A percentile compares a stretch with the other conserved stretches of the same genome.
phyloP scores from a whole-genome alignment of 2,329 filamentous ascomycete genomes.

The Talaromyces funiculosus region DNA sequence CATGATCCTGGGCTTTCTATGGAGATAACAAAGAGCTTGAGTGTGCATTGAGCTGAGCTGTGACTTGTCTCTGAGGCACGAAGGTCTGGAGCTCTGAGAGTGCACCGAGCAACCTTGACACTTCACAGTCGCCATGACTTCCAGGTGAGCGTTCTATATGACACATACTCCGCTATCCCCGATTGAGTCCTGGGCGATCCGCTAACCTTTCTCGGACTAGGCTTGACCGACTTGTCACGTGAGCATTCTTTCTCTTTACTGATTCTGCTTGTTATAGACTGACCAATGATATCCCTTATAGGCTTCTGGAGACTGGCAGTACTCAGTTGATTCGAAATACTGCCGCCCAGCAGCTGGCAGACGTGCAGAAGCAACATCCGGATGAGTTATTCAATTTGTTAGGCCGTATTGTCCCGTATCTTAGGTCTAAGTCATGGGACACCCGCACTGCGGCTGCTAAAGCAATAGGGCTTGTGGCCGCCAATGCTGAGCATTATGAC shows the following conservation, averaged over 20 bases:
- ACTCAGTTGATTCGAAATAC: conserved; percentile 94
- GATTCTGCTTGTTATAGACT: neutral
- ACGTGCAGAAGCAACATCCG: conserved; percentile 96
- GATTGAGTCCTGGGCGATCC: conserved; percentile 9
- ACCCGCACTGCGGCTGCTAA: conserved; percentile 89
- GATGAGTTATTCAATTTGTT: conserved; percentile 96
- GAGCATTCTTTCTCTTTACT: conserved; percentile 38
- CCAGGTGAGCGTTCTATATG: conserved; percentile 32
- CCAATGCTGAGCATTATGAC: conserved; percentile 81
- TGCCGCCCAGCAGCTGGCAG: conserved; percentile 90
- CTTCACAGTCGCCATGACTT: conserved; percentile 31
- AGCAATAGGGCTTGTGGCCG: conserved; percentile 87
- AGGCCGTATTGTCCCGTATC: conserved; percentile 88
- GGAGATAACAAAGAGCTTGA: neutral
- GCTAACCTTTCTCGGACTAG: conserved; percentile 44
- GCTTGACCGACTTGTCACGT: conserved; percentile 83
- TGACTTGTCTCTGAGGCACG: neutral
- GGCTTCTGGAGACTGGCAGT: conserved; percentile 93
- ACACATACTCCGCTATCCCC: neutral
- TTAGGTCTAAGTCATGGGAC: conserved; percentile 94
- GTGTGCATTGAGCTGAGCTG: neutral
- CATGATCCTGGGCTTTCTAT: neutral
- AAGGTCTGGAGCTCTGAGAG: neutral
- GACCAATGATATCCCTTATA: conserved; percentile 35
- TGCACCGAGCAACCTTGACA: neutral